phyloP scores from a whole-genome alignment of 2,329 filamentous ascomycete genomes.

The Aspergillus arachidicola region DNA sequence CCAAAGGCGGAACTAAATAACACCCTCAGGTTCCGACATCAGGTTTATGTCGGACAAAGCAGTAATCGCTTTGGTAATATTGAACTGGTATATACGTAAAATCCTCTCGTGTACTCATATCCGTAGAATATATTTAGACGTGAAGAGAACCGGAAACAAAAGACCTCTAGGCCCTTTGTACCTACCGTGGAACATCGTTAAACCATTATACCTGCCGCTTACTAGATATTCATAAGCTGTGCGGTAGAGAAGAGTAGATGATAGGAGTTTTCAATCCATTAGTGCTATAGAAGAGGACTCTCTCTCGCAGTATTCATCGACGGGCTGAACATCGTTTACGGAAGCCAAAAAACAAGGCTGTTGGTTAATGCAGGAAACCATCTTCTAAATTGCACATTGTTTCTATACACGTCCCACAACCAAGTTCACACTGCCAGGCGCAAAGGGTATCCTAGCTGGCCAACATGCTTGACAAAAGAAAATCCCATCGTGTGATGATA shows the following conservation, averaged over 20 bases:
- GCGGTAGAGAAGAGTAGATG: not conserved
- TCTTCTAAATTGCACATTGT: constrained; percentile 39
- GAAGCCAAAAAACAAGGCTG: not conserved
- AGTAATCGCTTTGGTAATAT: not conserved
- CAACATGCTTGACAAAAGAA: constrained; percentile 31
- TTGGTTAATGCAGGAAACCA: constrained; percentile 23
- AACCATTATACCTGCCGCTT: not conserved
- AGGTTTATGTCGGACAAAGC: not conserved
- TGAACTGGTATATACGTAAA: not conserved
- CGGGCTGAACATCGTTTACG: constrained; percentile 1
- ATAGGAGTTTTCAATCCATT: not conserved
- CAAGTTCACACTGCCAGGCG: constrained; percentile 33
- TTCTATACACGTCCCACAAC: constrained; percentile 45
- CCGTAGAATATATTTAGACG: not conserved
- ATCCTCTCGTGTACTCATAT: not conserved
- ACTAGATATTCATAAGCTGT: not conserved
- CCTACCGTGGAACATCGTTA: not conserved
- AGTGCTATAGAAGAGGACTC: not conserved
- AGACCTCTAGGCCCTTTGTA: not conserved
- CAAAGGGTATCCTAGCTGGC: constrained; percentile 23
- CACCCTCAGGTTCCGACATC: not conserved
- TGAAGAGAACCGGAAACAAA: not conserved
- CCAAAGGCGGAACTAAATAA: not conserved
- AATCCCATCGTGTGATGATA: constrained; percentile 34
- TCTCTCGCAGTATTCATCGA: not conserved